These are phyloP conservation scores for Chaetomiaceae sp. DNA, from an alignment of 2,329 filamentous ascomycete genomes.

Conservation along the genomic window DNA sequence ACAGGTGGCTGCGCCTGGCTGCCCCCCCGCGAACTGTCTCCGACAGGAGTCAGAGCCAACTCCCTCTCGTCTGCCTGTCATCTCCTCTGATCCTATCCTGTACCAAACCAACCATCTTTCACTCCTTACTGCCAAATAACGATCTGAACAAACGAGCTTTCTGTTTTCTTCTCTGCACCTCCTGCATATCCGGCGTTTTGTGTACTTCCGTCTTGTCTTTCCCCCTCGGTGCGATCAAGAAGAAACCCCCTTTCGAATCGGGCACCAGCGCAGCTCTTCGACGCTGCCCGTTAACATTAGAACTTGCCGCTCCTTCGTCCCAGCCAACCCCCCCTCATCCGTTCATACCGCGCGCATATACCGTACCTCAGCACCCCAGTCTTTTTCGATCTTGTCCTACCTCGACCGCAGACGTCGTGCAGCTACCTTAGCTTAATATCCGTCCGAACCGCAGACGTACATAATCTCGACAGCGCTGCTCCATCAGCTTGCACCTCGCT, in stretches of 20 bases:
- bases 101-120: constrained; percentile 2
- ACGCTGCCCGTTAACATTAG: too few species aligned
- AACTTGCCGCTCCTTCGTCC: constrained; percentile 24
- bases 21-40: not conserved
- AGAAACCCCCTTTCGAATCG: constrained; percentile 6
- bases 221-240: constrained; percentile 7
- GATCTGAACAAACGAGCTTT: not conserved
- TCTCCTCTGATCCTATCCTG: not conserved
- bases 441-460: not conserved
- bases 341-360: not conserved
- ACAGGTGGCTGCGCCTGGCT: constrained; percentile 11
- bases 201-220: not conserved
- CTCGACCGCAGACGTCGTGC: constrained; percentile 4
- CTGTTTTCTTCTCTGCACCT: constrained; percentile 8
- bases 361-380: not conserved
- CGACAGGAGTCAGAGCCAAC: not conserved
- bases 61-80: constrained; percentile 3
- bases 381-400: constrained; percentile 8
- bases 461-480: not conserved
- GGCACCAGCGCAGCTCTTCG: not conserved
- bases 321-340: constrained; percentile 2
- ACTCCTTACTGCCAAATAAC: constrained; percentile 7
- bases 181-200: constrained; percentile 15
- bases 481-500: constrained; percentile 1
- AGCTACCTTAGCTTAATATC: not conserved